These are phyloP conservation scores for Colletotrichum higginsianum DNA, from an alignment of 2,329 filamentous ascomycete genomes.

Conservation along the genomic window DNA sequence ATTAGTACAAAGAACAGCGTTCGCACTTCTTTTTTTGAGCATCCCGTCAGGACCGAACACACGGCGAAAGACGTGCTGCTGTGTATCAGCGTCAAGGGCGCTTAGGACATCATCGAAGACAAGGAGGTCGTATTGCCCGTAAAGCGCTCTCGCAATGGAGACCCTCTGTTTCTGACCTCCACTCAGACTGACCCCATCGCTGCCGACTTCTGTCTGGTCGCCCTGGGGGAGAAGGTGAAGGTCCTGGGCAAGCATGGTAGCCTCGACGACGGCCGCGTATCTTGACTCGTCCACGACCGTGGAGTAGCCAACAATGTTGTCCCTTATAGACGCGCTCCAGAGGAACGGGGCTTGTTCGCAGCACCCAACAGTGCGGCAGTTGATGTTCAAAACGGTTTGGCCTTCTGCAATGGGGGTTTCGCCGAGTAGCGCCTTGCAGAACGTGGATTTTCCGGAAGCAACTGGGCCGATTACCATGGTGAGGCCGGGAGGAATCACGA, in stretches of 20 bases:
- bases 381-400: slow-evolving; percentile 28
- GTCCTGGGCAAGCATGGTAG: slow-evolving; percentile 52
- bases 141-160: slow-evolving; percentile 51
- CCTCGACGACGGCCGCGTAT: slow-evolving; percentile 53
- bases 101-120: slow-evolving; percentile 55
- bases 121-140: slow-evolving; percentile 48
- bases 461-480: slow-evolving; percentile 57
- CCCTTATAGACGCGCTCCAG: slow-evolving; percentile 51
- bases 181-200: slow-evolving; percentile 57
- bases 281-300: slow-evolving; percentile 48
- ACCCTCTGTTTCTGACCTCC: slow-evolving; percentile 54
- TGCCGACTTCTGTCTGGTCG: slow-evolving; percentile 56
- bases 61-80: slow-evolving; percentile 49
- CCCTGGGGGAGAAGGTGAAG: slow-evolving; percentile 51
- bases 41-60: slow-evolving; percentile 49
- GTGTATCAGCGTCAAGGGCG: slow-evolving; percentile 52
- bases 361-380: slow-evolving; percentile 45
- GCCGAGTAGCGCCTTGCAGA: slow-evolving; percentile 54
- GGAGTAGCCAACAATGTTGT: slow-evolving; percentile 56
- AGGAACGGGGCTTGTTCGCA: slow-evolving; percentile 53
- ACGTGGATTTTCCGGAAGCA: slow-evolving; percentile 56
- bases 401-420: slow-evolving; percentile 45
- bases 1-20: neutral
- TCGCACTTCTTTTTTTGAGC: neutral
- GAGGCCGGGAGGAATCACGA: slow-evolving; percentile 50